These are phyloP conservation scores for Hypoxylon perforatum DNA, from an alignment of 495 filamentous ascomycete genomes.

Conservation along the genomic window DNA sequence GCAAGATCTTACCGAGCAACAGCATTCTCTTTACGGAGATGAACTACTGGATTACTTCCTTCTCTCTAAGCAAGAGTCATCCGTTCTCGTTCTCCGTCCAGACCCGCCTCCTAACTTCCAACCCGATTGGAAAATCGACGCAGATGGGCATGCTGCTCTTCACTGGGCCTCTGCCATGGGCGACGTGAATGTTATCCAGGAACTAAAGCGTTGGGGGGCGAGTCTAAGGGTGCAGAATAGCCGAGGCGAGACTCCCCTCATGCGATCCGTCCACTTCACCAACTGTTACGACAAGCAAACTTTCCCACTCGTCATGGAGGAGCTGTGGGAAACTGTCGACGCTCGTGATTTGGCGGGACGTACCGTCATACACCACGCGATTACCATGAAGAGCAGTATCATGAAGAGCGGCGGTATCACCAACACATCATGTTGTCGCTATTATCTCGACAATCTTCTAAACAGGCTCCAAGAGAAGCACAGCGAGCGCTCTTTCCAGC, in stretches of 20 bases:
- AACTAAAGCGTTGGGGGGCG: conserved; percentile 81
- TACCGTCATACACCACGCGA: conserved; percentile 93
- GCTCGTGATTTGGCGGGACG: conserved; percentile 78
- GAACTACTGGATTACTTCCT: conserved; percentile 95
- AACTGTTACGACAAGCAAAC: conserved; percentile 93
- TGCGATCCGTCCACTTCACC: conserved; percentile 93
- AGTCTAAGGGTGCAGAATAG: conserved; percentile 73
- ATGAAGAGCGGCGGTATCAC: conserved; percentile 77
- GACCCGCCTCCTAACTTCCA: conserved; percentile 84
- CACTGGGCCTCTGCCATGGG: conserved; percentile 99
- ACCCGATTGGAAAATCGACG: conserved; percentile 88
- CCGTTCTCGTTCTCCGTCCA: conserved; percentile 75
- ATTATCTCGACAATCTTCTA: conserved; percentile 92
- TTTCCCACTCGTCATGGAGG: conserved; percentile 81
- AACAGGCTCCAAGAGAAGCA: conserved; percentile 79
- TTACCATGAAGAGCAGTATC: conserved; percentile 63
- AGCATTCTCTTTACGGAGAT: conserved; percentile 90
- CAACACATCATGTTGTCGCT: conserved; percentile 84
- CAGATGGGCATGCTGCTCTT: conserved; percentile 86
- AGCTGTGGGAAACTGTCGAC: conserved; percentile 80
- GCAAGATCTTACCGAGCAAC: conserved; percentile 76
- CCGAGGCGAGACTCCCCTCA: conserved; percentile 91
- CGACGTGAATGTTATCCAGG: conserved; percentile 87
- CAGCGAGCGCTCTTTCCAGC: conserved; percentile 73
- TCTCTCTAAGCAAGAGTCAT: conserved; percentile 74